Evolutionary conservation across 352 stramenopile species (phyloP).

Genomic region (Thraustochytrium striatum): DNA sequence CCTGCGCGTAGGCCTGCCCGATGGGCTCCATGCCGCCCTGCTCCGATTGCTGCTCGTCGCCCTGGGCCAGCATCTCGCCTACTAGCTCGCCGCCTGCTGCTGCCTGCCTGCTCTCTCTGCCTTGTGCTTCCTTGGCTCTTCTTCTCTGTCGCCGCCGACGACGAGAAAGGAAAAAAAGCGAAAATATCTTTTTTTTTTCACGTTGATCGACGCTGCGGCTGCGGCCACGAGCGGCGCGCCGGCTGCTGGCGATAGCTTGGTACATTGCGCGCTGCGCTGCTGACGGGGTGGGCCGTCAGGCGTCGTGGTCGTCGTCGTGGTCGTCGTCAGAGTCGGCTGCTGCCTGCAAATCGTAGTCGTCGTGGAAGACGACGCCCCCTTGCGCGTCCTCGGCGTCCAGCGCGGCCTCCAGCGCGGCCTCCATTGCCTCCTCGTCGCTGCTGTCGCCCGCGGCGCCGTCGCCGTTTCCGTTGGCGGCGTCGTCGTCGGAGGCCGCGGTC

Average conservation of each 20-base stretch:
- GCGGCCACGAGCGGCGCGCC: too few species aligned
- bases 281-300: too few species aligned
- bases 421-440: not conserved
- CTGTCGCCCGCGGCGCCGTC: not conserved
- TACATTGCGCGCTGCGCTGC: too few species aligned
- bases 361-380: not conserved
- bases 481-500: not conserved
- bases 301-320: too few species aligned
- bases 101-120: not conserved
- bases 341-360: not conserved
- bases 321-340: too few species aligned
- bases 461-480: not conserved
- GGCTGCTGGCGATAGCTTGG: too few species aligned
- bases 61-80: not conserved
- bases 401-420: not conserved
- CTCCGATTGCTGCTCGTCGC: not conserved
- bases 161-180: too few species aligned
- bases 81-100: not conserved
- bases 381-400: not conserved
- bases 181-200: too few species aligned
- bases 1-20: conserved; percentile 17
- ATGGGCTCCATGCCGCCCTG: not conserved
- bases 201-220: too few species aligned
- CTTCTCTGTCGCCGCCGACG: too few species aligned
- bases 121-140: too few species aligned